phyloP scores from a whole-genome alignment of 2,329 filamentous ascomycete genomes.

The Cadophora sp. region DNA sequence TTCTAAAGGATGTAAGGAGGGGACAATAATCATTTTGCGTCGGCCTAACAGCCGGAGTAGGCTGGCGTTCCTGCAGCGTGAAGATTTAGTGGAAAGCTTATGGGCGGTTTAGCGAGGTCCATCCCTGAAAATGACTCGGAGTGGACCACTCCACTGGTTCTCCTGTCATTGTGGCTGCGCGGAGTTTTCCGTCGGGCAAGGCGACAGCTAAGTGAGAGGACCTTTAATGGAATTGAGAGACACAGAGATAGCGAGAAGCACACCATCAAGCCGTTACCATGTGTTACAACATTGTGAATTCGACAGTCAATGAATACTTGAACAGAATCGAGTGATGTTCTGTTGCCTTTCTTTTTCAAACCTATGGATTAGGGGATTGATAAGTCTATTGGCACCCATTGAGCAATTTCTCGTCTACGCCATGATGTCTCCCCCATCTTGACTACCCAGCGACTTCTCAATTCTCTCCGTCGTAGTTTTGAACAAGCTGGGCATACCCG shows the following conservation, averaged over 20 bases:
- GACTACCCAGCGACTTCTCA: slow-evolving; percentile 6
- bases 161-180: background rate
- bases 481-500: slow-evolving; percentile 46
- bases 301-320: too few relatives aligned
- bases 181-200: background rate
- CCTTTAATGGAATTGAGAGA: too few relatives aligned
- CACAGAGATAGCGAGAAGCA: too few relatives aligned
- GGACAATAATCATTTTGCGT: background rate
- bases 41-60: background rate
- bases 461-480: slow-evolving; percentile 40
- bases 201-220: background rate
- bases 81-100: slow-evolving; percentile 8
- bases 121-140: background rate
- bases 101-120: slow-evolving; percentile 2
- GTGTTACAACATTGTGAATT: too few relatives aligned
- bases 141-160: background rate
- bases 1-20: background rate
- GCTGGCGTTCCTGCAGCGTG: background rate
- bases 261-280: too few relatives aligned
- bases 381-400: background rate
- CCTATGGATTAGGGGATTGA: too few relatives aligned
- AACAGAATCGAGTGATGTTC: too few relatives aligned
- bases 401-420: background rate
- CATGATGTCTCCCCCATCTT: slow-evolving; percentile 23
- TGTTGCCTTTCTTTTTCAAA: too few relatives aligned